Evolutionary conservation across 208 protist genomes (phyloP).

Genomic region (Tetramitus jugosus): DNA sequence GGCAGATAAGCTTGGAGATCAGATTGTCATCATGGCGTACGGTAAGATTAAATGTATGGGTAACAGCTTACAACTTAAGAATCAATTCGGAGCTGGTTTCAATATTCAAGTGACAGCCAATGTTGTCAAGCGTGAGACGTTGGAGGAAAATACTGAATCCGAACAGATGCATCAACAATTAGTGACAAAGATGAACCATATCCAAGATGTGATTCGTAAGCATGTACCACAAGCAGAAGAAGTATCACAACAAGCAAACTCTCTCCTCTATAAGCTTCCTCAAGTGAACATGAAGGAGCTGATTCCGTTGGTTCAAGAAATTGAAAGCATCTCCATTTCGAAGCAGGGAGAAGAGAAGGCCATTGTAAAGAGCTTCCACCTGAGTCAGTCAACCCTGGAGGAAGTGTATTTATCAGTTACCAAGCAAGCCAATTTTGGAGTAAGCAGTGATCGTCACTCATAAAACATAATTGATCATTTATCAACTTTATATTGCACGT

Average conservation of each 20-base stretch:
- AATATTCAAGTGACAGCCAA: neutral
- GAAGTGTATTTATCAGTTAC: conserved; percentile 27
- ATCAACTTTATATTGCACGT: too few relatives aligned
- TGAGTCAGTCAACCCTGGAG: conserved; percentile 28
- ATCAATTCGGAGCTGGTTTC: neutral
- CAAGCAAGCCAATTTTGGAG: neutral
- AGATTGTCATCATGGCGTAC: conserved; percentile 28
- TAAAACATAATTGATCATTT: too few relatives aligned
- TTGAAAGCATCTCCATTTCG: too few relatives aligned
- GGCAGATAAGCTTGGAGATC: neutral
- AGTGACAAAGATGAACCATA: too few relatives aligned
- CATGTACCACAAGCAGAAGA: too few relatives aligned
- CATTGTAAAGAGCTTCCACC: conserved; percentile 20
- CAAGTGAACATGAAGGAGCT: neutral
- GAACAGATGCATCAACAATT: too few relatives aligned
- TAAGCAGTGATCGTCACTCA: too few relatives aligned
- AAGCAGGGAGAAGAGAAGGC: neutral
- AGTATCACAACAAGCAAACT: too few relatives aligned
- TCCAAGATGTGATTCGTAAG: too few relatives aligned
- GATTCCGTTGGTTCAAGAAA: neutral
- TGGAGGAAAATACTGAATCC: too few relatives aligned
- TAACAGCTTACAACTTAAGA: neutral
- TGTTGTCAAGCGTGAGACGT: neutral
- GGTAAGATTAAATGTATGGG: conserved; percentile 19
- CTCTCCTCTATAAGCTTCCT: neutral